Conservation (phyloP, 73 alveolate genomes). For the Paramecium biaurelia region DNA sequence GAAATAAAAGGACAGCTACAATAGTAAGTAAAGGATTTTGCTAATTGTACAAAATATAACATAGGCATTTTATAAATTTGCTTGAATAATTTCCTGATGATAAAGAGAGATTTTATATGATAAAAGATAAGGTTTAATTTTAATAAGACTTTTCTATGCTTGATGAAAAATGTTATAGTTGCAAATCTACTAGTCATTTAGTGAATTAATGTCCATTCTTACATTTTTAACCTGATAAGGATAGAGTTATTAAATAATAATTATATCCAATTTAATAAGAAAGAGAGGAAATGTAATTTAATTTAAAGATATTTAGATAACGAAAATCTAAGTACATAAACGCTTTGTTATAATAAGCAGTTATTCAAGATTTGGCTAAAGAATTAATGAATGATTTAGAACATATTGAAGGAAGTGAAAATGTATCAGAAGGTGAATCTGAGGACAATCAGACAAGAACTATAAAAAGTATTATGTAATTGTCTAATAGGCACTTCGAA, state of each 20-base stretch:
- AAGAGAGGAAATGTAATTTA: conserved; percentile 9
- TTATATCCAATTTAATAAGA: not conserved
- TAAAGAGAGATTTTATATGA: not conserved
- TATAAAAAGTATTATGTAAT: not conserved
- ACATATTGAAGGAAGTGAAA: not conserved
- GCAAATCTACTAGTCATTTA: not conserved
- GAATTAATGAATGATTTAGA: not conserved
- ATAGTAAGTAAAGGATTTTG: conserved; percentile 21
- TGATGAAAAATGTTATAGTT: conserved; percentile 26
- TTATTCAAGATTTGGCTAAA: not conserved
- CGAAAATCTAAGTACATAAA: conserved; percentile 12
- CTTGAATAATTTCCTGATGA: conserved; percentile 21
- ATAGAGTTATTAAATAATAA: not conserved
- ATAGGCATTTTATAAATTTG: not conserved
- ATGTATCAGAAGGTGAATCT: not conserved
- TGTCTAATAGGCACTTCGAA: not conserved
- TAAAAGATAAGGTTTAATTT: not conserved
- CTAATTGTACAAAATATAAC: not conserved
- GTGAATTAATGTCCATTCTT: conserved; percentile 19
- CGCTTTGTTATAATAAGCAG: not conserved
- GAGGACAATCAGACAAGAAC: not conserved
- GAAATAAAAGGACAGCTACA: not conserved
- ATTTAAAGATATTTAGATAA: not conserved
- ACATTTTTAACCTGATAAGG: conserved; percentile 23
- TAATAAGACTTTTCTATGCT: not conserved